phyloP scores from a whole-genome alignment of 2,329 filamentous ascomycete genomes.

The Botrytis porri region DNA sequence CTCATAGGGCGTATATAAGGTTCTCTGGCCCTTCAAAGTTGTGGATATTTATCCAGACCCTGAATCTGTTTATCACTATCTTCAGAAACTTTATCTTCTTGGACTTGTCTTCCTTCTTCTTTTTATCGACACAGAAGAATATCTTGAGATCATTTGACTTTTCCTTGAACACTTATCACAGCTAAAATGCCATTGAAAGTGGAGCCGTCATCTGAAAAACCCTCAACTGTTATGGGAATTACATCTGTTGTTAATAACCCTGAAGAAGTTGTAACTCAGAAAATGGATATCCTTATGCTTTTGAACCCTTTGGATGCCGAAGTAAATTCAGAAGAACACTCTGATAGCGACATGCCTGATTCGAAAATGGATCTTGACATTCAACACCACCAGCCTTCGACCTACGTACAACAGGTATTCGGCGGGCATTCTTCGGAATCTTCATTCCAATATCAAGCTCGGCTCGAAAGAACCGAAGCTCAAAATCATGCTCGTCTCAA shows the following conservation, averaged over 20 bases:
- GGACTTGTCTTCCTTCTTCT: neutral
- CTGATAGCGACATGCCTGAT: neutral
- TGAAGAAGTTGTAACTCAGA: neutral
- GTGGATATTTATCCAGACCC: neutral
- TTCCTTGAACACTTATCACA: neutral
- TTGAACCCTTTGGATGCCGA: neutral
- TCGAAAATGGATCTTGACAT: neutral
- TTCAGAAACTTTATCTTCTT: neutral
- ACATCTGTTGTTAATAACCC: conserved; percentile 3
- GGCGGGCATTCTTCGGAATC: neutral
- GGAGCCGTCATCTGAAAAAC: neutral
- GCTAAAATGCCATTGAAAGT: neutral
- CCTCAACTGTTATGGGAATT: conserved; percentile 13
- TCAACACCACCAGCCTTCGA: conserved; percentile 4
- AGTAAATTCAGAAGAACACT: neutral
- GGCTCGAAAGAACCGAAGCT: neutral
- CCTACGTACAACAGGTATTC: neutral
- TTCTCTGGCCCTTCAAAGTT: neutral
- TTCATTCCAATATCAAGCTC: neutral
- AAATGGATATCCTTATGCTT: conserved; percentile 12
- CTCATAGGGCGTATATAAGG: conserved; percentile 4
- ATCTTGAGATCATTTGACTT: neutral
- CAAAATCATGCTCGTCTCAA: neutral
- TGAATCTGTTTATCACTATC: neutral
- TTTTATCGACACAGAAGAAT: neutral